A percentile compares a stretch with the other conserved stretches of the same genome.
These are phyloP conservation scores for Kockovaella imperatae DNA, from an alignment of 768 basidiomycete genomes.

Conservation along the genomic window DNA sequence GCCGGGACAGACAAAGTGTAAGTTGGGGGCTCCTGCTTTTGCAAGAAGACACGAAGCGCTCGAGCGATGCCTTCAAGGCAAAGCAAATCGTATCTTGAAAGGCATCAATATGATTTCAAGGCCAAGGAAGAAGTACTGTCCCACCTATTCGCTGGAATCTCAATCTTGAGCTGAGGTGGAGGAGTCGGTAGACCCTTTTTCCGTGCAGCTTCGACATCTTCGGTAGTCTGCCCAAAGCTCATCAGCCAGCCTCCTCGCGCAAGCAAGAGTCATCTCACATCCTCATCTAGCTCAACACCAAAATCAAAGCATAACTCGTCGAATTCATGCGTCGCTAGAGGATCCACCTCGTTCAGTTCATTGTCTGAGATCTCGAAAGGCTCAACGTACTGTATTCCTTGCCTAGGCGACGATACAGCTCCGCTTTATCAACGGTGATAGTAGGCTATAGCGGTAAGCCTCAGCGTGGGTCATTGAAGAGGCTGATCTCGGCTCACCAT, in stretches of 20 bases:
- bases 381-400: conserved; percentile 62
- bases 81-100: conserved; percentile 80
- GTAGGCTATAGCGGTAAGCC: conserved; percentile 77
- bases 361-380: background rate
- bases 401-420: conserved; percentile 81
- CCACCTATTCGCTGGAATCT: conserved; percentile 93
- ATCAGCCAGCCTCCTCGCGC: background rate
- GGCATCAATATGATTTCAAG: background rate
- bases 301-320: conserved; percentile 95
- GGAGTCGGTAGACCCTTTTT: conserved; percentile 79
- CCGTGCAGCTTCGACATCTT: conserved; percentile 70
- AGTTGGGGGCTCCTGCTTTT: conserved; percentile 57
- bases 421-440: conserved; percentile 87
- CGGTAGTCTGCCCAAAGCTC: conserved; percentile 60
- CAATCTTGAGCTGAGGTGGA: conserved; percentile 91
- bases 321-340: conserved; percentile 80
- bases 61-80: conserved; percentile 94
- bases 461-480: too few species aligned
- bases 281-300: conserved; percentile 94
- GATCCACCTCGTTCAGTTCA: conserved; percentile 7
- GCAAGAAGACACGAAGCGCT: conserved; percentile 73
- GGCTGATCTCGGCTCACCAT: too few species aligned
- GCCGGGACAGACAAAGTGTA: conserved; percentile 69
- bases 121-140: conserved; percentile 4
- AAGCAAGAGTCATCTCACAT: conserved; percentile 56